Conservation (phyloP, 2,329 filamentous ascomycete genomes). For the Trichoderma sp. region DNA sequence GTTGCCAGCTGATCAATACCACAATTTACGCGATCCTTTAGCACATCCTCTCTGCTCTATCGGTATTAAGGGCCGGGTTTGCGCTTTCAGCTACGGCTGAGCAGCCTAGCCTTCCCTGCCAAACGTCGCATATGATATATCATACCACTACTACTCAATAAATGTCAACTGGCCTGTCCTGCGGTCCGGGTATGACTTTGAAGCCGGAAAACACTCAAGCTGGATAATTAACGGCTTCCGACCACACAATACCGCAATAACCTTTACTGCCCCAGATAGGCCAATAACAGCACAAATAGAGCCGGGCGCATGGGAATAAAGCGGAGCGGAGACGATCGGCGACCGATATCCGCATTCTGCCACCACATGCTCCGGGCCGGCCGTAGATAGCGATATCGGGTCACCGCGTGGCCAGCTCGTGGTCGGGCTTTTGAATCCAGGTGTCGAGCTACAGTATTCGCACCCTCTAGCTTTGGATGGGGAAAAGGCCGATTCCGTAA, state of each 20-base stretch:
- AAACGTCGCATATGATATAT: conserved; percentile 15
- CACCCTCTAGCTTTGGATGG: not conserved
- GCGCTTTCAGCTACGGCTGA: conserved; percentile 19
- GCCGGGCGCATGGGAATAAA: conserved; percentile 15
- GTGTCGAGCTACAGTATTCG: not conserved
- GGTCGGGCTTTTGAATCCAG: not conserved
- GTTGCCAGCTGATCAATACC: not conserved
- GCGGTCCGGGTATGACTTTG: not conserved
- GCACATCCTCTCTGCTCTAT: not conserved
- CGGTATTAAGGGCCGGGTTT: not conserved
- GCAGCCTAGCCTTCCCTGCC: not conserved
- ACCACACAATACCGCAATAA: not conserved
- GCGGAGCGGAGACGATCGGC: conserved; percentile 20
- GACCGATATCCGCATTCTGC: conserved; percentile 21
- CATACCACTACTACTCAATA: not conserved
- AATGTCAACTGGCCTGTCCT: not conserved
- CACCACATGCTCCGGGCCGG: conserved; percentile 20
- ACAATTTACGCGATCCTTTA: conserved; percentile 7
- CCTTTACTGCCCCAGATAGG: conserved; percentile 1
- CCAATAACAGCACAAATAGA: not conserved
- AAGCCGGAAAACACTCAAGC: not conserved
- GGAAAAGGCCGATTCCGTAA: conserved; percentile 4
- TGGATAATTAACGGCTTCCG: conserved; percentile 4
- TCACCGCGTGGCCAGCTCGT: conserved; percentile 3
- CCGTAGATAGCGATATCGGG: conserved; percentile 24